These are phyloP conservation scores for Fusarium euwallaceae DNA, from an alignment of 2,329 filamentous ascomycete genomes.

Conservation along the genomic window DNA sequence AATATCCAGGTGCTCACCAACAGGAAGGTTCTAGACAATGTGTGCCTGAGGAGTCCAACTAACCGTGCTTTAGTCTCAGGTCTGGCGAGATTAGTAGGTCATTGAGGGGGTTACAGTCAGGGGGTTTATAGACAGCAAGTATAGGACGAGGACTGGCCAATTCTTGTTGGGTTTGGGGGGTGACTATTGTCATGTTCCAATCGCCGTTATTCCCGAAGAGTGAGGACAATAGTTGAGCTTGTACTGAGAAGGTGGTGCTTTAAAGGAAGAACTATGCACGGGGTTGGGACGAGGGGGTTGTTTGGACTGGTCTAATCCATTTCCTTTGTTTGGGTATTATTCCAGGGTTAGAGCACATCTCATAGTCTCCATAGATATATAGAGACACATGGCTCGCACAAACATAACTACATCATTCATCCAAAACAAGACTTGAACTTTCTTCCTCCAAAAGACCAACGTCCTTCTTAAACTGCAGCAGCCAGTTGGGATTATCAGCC, in stretches of 20 bases:
- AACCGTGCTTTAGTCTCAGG: background rate
- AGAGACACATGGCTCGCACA: background rate
- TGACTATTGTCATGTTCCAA: background rate
- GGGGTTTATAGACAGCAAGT: no score
- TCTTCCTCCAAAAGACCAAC: background rate
- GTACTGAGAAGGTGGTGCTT: background rate
- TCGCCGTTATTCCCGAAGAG: background rate
- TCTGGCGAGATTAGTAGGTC: background rate
- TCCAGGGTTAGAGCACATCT: background rate
- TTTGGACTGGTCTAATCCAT: background rate
- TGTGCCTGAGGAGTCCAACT: background rate
- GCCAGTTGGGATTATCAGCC: slow-evolving; percentile 51
- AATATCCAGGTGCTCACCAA: background rate
- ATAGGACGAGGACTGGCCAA: no score
- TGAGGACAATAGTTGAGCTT: background rate
- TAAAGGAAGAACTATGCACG: no score
- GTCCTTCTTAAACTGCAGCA: slow-evolving; percentile 24
- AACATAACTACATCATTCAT: background rate
- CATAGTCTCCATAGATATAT: background rate
- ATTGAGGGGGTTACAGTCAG: background rate
- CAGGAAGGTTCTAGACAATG: background rate
- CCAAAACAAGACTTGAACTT: background rate
- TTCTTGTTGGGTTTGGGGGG: background rate
- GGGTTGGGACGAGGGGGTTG: background rate
- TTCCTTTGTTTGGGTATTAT: background rate